Base-by-base conservation (phyloP, 2,329 filamentous ascomycete genomes). In the Botrytis tulipae region DNA sequence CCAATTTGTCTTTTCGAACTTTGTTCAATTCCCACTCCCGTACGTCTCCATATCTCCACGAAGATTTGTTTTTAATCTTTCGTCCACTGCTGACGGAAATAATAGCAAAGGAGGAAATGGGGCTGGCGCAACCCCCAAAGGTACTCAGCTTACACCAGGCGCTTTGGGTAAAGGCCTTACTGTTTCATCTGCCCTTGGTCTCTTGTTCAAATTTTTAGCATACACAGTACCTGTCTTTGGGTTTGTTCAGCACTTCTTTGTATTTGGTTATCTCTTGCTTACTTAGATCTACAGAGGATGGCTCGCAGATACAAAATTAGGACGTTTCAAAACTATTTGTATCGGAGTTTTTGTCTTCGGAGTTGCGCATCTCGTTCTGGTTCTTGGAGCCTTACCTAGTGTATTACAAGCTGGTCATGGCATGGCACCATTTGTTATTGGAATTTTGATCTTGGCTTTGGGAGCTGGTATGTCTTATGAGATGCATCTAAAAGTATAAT, bases 301-400 rank as follows among this genome's bases (percentile, higher is more conserved):
- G 78, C 78, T 89, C 48, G 89, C 91, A 12, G 91, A 93, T 81
- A 86, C 89, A 73, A 88, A 89, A 76, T 84, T 88, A 74, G 91
- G 91, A 48, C 89, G 90, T 70, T 93, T 89, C 82, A 86, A 87
- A 74, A 91, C 90, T 3, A 92, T 93, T 44, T 76, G 72, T 60
- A 73, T 71, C 44, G 80, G 79, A 73, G 78, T 89, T 46, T 80
- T 81, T 0, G 84, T 91, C 44, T 89, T 89, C 62, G 87, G 89
- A 76, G 76, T 90, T 48, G 90, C 91, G 1, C 89, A 92, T 74
- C 79, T 87, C 22, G 86, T 93, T 67, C 84, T 93, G 73, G 86
- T 80, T 42, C 51, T 76, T 70, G 76, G 74, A n/a, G 76, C 77
- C 12, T 72, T 75, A 37, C 76, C 78, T 14, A 70, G 72, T 22